Conservation (phyloP, 441 rosid genomes). For the Geranium incanum region DNA sequence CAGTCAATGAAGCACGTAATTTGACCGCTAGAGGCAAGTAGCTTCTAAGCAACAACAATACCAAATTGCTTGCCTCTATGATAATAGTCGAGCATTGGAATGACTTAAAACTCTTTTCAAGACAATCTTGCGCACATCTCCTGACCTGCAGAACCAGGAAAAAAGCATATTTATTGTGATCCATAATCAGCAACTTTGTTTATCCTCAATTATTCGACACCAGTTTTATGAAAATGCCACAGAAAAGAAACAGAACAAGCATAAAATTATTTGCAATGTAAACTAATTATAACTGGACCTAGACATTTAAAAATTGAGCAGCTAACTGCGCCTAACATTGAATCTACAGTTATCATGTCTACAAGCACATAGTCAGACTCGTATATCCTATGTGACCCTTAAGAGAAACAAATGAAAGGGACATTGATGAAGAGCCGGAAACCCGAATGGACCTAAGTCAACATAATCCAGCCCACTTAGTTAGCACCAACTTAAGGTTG, state of each 20-base stretch:
- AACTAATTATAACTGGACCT: not conserved
- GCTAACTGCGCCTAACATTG: not conserved
- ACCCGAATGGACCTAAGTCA: not conserved
- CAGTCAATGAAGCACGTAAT: constrained; percentile 26
- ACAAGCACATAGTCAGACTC: not conserved
- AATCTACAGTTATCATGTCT: not conserved
- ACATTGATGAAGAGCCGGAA: not conserved
- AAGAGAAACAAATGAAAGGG: not conserved
- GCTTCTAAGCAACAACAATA: constrained; percentile 38
- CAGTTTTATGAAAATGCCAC: not conserved
- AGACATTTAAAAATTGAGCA: not conserved
- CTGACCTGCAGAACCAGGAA: constrained; percentile 47
- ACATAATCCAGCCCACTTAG: not conserved
- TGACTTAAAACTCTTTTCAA: constrained; percentile 52
- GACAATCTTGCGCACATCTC: constrained; percentile 69
- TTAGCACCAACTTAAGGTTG: not conserved
- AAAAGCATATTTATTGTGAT: not conserved
- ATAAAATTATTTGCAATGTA: not conserved
- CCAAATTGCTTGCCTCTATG: constrained; percentile 56
- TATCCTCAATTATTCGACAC: not conserved
- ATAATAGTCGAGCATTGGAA: constrained; percentile 37
- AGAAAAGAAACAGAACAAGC: not conserved
- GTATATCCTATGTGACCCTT: not conserved
- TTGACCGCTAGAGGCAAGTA: constrained; percentile 36
- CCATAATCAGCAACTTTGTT: not conserved